Evolutionary conservation across 108 stramenopile genomes (phyloP).

Genomic region (Cylindrotheca fusiformis): DNA sequence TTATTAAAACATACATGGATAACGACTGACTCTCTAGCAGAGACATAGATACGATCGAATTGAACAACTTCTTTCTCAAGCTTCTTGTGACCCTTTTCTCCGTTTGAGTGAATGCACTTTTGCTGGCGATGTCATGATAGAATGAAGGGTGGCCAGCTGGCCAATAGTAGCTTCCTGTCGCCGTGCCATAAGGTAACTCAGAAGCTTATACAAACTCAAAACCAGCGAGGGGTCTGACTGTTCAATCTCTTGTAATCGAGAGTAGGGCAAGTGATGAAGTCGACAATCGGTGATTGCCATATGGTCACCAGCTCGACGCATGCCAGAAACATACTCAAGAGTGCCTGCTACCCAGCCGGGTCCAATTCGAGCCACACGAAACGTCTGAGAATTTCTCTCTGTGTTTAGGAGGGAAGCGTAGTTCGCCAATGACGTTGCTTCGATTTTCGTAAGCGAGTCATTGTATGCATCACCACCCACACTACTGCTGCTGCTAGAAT

Average conservation of each 20-base stretch:
- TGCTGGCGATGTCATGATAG: not conserved
- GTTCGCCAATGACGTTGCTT: not conserved
- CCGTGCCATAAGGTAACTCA: constrained; percentile 53
- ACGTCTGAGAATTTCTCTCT: constrained; percentile 36
- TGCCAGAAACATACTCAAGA: constrained; percentile 29
- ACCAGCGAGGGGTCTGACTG: constrained; percentile 42
- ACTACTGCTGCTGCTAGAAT: not conserved
- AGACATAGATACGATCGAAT: too few relatives aligned
- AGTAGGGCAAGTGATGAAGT: constrained; percentile 57
- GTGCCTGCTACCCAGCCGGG: constrained; percentile 61
- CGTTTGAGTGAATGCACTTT: not conserved
- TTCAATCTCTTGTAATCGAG: constrained; percentile 50
- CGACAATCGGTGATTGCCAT: constrained; percentile 49
- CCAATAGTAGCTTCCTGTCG: constrained; percentile 73
- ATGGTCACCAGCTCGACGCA: constrained; percentile 20
- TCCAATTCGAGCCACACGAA: constrained; percentile 69
- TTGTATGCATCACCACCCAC: not conserved
- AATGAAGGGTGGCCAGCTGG: constrained; percentile 34
- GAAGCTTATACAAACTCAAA: constrained; percentile 57
- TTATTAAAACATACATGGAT: too few relatives aligned
- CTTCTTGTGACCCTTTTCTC: not conserved
- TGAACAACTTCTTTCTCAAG: too few relatives aligned
- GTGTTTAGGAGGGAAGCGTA: not conserved
- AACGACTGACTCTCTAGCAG: too few relatives aligned
- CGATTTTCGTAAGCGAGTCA: constrained; percentile 1